Evolutionary conservation across 306 rosid genomes (phyloP).

Genomic region (barrel medic (Medicago truncatula)): MtrunA17r5.0-ANR NC_053043.1:15268501-15269000

Average conservation of each 20-base stretch:
- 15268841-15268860: conserved; percentile 90
- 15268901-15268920: conserved; percentile 93
- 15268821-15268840: conserved; percentile 90
- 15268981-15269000: conserved; percentile 82
- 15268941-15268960: conserved; percentile 99
- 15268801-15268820: conserved; percentile 87
- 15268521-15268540: conserved; percentile 11
- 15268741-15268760: conserved; percentile 93
- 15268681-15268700: conserved; percentile 95
- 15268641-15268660: conserved; percentile 85
- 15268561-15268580: conserved; percentile 42
- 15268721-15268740: conserved; percentile 92
- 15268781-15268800: conserved; percentile 94
- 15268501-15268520: conserved; percentile 9
- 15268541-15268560: conserved; percentile 34
- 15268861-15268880: conserved; percentile 96
- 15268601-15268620: conserved; percentile 87
- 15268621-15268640: conserved; percentile 77
- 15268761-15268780: conserved; percentile 98
- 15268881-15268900: conserved; percentile 99
- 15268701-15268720: conserved; percentile 85
- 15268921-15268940: conserved; percentile 94
- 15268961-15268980: conserved; percentile 88
- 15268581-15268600: conserved; percentile 82
- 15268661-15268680: conserved; percentile 83